These are phyloP conservation scores for Dictyostelium intermedium DNA, from an alignment of 78 protist genomes.

Conservation along the genomic window DNA sequence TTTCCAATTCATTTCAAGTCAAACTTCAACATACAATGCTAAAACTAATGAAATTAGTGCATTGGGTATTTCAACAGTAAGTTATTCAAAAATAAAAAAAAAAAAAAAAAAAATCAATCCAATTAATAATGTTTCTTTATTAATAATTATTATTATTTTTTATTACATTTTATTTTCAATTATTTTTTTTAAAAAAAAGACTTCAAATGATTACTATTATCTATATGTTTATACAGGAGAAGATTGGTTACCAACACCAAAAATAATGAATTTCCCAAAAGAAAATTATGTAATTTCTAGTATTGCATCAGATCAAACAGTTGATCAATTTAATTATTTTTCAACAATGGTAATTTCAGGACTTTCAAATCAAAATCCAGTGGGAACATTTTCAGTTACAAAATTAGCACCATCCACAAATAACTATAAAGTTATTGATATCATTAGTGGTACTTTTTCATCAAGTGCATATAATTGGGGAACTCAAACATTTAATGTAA, in stretches of 20 bases:
- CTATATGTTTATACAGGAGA: background rate
- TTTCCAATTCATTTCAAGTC: background rate
- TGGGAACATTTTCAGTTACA: background rate
- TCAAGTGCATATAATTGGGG: background rate
- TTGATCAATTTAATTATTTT: background rate
- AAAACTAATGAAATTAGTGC: background rate
- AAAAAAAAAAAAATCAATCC: background rate
- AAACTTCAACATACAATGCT: background rate
- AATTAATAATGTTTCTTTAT: too few species aligned
- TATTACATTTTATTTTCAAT: too few species aligned
- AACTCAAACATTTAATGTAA: background rate
- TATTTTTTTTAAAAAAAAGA: background rate
- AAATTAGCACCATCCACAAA: background rate
- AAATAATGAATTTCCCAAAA: background rate
- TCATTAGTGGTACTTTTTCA: background rate
- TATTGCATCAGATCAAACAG: background rate
- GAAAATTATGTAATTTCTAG: background rate
- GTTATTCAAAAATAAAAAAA: background rate
- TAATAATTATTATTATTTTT: too few species aligned
- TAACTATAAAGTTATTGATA: background rate
- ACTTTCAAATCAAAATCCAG: background rate
- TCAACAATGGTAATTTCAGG: slow-evolving; percentile 2
- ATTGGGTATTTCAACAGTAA: background rate
- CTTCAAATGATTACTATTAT: background rate
- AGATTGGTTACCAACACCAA: background rate